These are phyloP conservation scores for Brasilioporus rufonigricans DNA, from an alignment of 768 basidiomycete genomes.

Conservation along the genomic window DNA sequence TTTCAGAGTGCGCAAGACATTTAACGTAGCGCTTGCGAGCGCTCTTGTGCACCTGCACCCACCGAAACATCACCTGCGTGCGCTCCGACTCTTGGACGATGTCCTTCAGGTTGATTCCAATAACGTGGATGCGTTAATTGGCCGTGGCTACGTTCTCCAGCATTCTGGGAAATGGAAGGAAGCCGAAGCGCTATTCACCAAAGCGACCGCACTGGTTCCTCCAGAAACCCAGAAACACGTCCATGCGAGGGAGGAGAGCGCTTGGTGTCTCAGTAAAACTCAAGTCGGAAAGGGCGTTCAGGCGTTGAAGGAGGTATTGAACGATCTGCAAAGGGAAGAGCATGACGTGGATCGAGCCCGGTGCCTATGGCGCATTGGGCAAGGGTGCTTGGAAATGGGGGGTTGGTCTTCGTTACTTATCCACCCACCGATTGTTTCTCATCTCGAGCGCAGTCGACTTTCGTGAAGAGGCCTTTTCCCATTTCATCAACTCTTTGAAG, in stretches of 20 bases:
- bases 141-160: conserved; percentile 72
- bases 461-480: conserved; percentile 67
- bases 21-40: conserved; percentile 70
- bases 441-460: conserved; percentile 37
- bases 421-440: neutral
- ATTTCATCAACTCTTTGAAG: conserved; percentile 80
- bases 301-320: conserved; percentile 48
- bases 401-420: conserved; percentile 42
- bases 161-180: conserved; percentile 62
- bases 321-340: conserved; percentile 42
- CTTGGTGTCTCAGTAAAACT: conserved; percentile 69
- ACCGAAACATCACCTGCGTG: conserved; percentile 85
- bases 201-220: conserved; percentile 48
- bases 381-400: conserved; percentile 67
- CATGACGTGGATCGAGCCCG: conserved; percentile 64
- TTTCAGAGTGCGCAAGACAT: conserved; percentile 59
- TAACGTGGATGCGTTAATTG: conserved; percentile 67
- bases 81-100: conserved; percentile 69
- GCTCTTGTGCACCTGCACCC: conserved; percentile 83
- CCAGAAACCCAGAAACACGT: conserved; percentile 47
- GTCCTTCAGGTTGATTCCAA: conserved; percentile 61
- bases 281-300: conserved; percentile 50
- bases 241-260: conserved; percentile 75
- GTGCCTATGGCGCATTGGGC: conserved; percentile 84
- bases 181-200: conserved; percentile 60